Base-by-base conservation (phyloP, 2,329 filamentous ascomycete species). In the Xylariomycetidae sp. region DNA sequence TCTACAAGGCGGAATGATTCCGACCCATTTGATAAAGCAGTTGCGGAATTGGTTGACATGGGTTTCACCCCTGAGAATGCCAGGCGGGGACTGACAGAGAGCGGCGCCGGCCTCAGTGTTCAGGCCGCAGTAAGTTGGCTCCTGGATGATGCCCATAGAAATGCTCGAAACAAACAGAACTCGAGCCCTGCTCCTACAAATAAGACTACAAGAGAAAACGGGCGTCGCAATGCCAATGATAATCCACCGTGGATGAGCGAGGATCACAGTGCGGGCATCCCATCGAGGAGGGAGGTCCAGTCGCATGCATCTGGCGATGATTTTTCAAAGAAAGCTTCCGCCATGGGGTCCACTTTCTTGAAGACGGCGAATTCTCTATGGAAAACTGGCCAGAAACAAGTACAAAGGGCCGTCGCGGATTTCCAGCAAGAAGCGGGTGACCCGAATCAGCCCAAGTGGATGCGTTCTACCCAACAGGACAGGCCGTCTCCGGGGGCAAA, bases 361-460 rank as follows among this genome's bases (percentile, higher is more conserved):
- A 98, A 98, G 58, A 92, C 89, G 3, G 92, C 92, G 2, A 94
- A 94, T 46, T 90, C 87, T 1, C 64, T 97, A 1, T 98, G 92
- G 92, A 98, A 95, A 57, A 86, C 85, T 3, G 82, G 90, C 1
- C 87, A 89, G 54, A 98, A 95, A 62, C 89, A 87, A 56, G 77
- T 97, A 37, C 88, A 94, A 51, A 88, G 92, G 59, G 90, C 88
- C 4, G 85, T 97, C 20, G 81, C 88, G 7, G 92, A 98, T 12
- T 85, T 97, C 38, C 77, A 83, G 45, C 70, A 77, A 43, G 72
- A 74, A 26, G 82, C 80, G n/a, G 68, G 70, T 16, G 88, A 95
- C 52, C 72, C 84, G 3, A 85, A 59, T 51, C 86, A 95, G 54
- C 92, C 92, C 1, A 92, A 87, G 54, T 98, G 92, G 92, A 95